A percentile compares a stretch with the other conserved stretches of the same genome.
phyloP scores from a whole-genome alignment of 352 stramenopile species.

The Pelagophyceae sp. region DNA sequence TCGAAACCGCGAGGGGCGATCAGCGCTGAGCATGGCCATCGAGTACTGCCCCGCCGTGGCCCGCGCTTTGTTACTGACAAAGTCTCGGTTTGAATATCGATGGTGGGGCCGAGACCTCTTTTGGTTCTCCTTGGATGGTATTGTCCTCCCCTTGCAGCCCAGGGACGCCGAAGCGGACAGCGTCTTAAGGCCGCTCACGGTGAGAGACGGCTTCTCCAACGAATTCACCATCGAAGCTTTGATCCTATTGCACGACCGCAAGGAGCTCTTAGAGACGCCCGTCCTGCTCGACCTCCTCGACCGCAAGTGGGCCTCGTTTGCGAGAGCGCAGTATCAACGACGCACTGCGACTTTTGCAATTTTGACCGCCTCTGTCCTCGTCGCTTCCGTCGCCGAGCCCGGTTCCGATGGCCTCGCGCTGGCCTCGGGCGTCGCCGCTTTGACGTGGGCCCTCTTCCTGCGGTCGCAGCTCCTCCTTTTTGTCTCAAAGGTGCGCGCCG shows the following conservation, averaged over 20 bases:
- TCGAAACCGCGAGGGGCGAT: neutral
- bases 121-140: neutral
- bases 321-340: neutral
- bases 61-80: neutral
- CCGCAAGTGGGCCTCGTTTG: neutral
- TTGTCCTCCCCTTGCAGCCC: neutral
- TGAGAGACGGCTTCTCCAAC: neutral
- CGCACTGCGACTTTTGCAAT: neutral
- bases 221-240: neutral
- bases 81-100: neutral
- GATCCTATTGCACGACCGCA: neutral
- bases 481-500: neutral
- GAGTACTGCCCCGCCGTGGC: neutral
- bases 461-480: neutral
- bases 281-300: slow-evolving; percentile 7
- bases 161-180: neutral
- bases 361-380: neutral
- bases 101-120: slow-evolving; percentile 2
- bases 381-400: neutral
- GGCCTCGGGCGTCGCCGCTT: neutral
- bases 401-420: neutral
- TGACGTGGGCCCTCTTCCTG: neutral
- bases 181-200: neutral
- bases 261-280: slow-evolving; percentile 2
- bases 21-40: neutral